Evolutionary conservation across 2,329 filamentous ascomycete species (phyloP).

Genomic region (Aspergillus texensis): DNA sequence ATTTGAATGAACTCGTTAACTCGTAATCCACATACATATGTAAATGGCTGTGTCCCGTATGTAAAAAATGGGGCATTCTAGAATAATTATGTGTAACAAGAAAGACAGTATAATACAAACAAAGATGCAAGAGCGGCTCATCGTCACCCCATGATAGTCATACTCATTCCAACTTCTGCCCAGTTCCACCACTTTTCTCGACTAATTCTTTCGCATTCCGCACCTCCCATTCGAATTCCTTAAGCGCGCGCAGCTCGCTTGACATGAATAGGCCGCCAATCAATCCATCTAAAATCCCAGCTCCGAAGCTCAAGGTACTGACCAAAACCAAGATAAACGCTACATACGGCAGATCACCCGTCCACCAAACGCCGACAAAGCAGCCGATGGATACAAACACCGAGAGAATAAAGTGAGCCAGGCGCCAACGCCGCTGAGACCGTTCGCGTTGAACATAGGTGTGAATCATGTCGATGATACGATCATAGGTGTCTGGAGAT

Average conservation of each 20-base stretch:
- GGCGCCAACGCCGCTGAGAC: constrained; percentile 70
- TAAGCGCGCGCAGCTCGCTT: constrained; percentile 77
- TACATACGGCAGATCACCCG: constrained; percentile 64
- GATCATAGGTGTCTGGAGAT: constrained; percentile 63
- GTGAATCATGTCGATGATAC: constrained; percentile 71
- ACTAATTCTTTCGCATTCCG: constrained; percentile 56
- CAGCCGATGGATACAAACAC: constrained; percentile 71
- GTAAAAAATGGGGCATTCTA: not conserved
- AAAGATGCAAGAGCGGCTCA: not conserved
- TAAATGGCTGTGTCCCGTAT: not conserved
- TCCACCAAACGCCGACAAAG: constrained; percentile 84
- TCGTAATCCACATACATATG: not conserved
- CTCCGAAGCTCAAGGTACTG: constrained; percentile 73
- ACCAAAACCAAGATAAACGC: constrained; percentile 79
- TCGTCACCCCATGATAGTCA: not conserved
- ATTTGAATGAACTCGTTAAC: not conserved
- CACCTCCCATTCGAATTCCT: constrained; percentile 95
- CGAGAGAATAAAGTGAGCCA: constrained; percentile 72
- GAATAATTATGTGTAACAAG: not conserved
- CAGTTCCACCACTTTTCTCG: not conserved
- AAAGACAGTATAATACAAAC: not conserved
- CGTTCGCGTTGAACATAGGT: constrained; percentile 72
- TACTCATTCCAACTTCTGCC: not conserved
- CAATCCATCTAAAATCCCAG: constrained; percentile 79
- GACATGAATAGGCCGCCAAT: constrained; percentile 86